A percentile compares a stretch with the other conserved stretches of the same genome.
Conservation (phyloP, 23 red algal genomes). For the Agarophyton chilense region DNA sequence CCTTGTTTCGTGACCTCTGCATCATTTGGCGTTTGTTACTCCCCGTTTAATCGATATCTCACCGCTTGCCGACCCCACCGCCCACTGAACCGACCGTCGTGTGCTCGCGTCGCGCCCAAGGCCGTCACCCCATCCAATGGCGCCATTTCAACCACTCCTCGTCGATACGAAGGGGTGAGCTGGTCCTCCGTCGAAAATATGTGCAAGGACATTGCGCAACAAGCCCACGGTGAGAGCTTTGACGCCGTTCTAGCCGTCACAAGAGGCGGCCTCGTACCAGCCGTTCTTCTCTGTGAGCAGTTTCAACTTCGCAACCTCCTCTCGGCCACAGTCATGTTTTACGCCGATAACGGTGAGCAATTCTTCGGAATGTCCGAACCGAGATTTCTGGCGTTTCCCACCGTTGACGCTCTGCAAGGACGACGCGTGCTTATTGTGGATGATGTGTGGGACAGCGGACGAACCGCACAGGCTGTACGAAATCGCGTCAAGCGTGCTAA, state of each 20-base stretch:
- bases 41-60: too few species aligned
- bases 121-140: not conserved
- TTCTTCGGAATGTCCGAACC: conserved; percentile 94
- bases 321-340: conserved; percentile 94
- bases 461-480: conserved; percentile 81
- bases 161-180: conserved; percentile 1
- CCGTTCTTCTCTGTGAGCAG: conserved; percentile 69
- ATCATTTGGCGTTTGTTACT: too few species aligned
- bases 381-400: conserved; percentile 89
- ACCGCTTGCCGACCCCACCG: not conserved
- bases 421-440: conserved; percentile 88
- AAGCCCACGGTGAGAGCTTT: conserved; percentile 3
- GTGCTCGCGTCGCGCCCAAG: not conserved
- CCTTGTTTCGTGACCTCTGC: too few species aligned
- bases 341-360: conserved; percentile 81
- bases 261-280: conserved; percentile 88
- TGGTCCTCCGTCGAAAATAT: conserved; percentile 41
- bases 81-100: not conserved
- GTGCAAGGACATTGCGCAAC: conserved; percentile 14
- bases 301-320: conserved; percentile 85
- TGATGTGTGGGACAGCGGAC: conserved; percentile 96
- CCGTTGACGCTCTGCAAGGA: conserved; percentile 61
- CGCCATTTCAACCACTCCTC: conserved; percentile 7
- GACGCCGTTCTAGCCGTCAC: conserved; percentile 86
- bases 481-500: conserved; percentile 69